phyloP scores from a whole-genome alignment of 805 yeast species.

The Schizosaccharomyces osmophilus region DNA sequence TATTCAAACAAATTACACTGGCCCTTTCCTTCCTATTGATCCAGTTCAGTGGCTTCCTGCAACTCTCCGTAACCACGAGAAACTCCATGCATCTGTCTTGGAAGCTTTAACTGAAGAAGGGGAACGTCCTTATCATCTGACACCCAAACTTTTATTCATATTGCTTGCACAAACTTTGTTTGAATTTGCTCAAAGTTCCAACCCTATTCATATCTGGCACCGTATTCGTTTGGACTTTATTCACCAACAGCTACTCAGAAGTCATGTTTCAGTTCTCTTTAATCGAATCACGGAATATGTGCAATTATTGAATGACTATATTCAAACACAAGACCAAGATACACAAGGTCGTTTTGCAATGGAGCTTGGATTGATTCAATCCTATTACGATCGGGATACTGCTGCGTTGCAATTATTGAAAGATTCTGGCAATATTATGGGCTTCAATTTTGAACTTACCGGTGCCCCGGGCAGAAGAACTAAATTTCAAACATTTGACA shows the following conservation, averaged over 20 bases:
- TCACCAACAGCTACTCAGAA: slow-evolving; percentile 14
- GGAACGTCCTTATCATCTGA: slow-evolving; percentile 1
- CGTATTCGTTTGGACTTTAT: slow-evolving; percentile 15
- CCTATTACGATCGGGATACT: slow-evolving; percentile 15
- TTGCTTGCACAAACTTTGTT: neutral
- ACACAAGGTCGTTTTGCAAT: slow-evolving; percentile 4
- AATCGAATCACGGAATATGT: slow-evolving; percentile 9
- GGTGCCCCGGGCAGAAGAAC: slow-evolving; percentile 81
- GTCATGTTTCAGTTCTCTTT: slow-evolving; percentile 11
- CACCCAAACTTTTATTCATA: neutral
- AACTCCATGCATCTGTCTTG: neutral
- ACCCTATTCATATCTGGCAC: slow-evolving; percentile 3
- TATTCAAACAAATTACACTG: slow-evolving; percentile 1
- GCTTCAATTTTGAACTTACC: slow-evolving; percentile 38
- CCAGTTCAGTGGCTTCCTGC: neutral
- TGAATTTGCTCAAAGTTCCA: neutral
- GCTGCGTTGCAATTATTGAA: slow-evolving; percentile 19
- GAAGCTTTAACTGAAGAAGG: neutral
- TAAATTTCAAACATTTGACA: slow-evolving; percentile 47
- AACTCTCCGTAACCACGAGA: neutral
- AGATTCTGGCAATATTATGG: slow-evolving; percentile 11
- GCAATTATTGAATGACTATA: neutral
- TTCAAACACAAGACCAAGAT: neutral
- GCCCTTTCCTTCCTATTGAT: neutral
- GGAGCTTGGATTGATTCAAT: slow-evolving; percentile 10